Conservation (phyloP, 345 rosid species). For the Cardamine occulta region DNA sequence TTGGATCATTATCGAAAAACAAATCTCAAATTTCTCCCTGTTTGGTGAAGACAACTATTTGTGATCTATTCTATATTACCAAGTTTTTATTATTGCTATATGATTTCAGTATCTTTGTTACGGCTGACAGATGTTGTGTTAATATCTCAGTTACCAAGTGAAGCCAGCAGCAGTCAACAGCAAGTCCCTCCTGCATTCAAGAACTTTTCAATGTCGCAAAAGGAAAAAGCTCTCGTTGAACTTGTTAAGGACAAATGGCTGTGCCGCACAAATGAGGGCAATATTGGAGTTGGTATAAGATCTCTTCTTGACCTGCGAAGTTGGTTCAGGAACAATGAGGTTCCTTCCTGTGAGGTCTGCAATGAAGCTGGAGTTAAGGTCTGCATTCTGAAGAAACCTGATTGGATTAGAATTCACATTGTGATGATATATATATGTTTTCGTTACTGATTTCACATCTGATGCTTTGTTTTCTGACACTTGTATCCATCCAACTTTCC, state of each 20-base stretch:
- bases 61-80: not conserved
- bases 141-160: constrained; percentile 48
- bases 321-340: constrained; percentile 72
- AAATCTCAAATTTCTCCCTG: not conserved
- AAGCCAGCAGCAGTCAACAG: constrained; percentile 46
- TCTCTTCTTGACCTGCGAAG: constrained; percentile 86
- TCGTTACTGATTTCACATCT: constrained; percentile 8
- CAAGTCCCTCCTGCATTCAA: constrained; percentile 69
- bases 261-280: constrained; percentile 57
- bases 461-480: constrained; percentile 17
- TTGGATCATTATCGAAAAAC: not conserved
- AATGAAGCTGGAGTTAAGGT: constrained; percentile 95
- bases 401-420: not conserved
- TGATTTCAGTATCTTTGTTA: not conserved
- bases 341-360: constrained; percentile 86
- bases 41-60: not conserved
- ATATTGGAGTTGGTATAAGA: constrained; percentile 77
- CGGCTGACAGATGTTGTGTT: constrained; percentile 27
- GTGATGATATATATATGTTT: not conserved
- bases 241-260: constrained; percentile 84
- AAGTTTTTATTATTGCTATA: not conserved
- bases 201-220: constrained; percentile 81
- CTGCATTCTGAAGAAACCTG: constrained; percentile 16
- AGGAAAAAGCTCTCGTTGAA: constrained; percentile 77
- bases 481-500: constrained; percentile 24